phyloP scores from a whole-genome alignment of 768 basidiomycete genomes.

The Xerocomellus chrysenteron region DNA sequence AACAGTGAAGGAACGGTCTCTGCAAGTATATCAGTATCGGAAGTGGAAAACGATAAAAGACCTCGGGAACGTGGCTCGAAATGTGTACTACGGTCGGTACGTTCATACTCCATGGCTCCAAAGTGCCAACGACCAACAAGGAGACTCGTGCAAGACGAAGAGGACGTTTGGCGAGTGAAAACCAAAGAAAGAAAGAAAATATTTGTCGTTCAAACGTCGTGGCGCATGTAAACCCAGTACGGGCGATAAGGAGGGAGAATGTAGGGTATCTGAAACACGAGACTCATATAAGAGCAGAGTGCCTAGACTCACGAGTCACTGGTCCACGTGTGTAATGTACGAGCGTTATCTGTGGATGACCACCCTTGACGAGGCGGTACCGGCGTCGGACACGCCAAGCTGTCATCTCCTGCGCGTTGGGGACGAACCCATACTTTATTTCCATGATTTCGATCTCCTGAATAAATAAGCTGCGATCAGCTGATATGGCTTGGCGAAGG shows the following conservation, averaged over 20 bases:
- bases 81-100: neutral
- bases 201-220: neutral
- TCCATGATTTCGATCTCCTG: slow-evolving; percentile 81
- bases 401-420: slow-evolving; percentile 53
- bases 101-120: neutral
- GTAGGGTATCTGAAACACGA: slow-evolving; percentile 22
- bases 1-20: slow-evolving; percentile 58
- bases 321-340: slow-evolving; percentile 76
- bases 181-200: neutral
- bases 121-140: neutral
- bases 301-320: slow-evolving; percentile 50
- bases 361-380: slow-evolving; percentile 71
- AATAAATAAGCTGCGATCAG: neutral
- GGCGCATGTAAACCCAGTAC: neutral
- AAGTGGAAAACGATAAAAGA: slow-evolving; percentile 9
- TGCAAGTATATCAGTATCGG: slow-evolving; percentile 29
- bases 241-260: slow-evolving; percentile 13
- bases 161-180: neutral
- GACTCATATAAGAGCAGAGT: neutral
- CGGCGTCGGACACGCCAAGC: slow-evolving; percentile 72
- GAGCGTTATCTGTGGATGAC: slow-evolving; percentile 69
- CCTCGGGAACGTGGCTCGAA: neutral
- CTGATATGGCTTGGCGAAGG: neutral
- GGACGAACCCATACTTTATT: slow-evolving; percentile 75
- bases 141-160: neutral